These are phyloP conservation scores for Termitomyces sp. DNA, from an alignment of 768 basidiomycete species.

Conservation along the genomic window DNA sequence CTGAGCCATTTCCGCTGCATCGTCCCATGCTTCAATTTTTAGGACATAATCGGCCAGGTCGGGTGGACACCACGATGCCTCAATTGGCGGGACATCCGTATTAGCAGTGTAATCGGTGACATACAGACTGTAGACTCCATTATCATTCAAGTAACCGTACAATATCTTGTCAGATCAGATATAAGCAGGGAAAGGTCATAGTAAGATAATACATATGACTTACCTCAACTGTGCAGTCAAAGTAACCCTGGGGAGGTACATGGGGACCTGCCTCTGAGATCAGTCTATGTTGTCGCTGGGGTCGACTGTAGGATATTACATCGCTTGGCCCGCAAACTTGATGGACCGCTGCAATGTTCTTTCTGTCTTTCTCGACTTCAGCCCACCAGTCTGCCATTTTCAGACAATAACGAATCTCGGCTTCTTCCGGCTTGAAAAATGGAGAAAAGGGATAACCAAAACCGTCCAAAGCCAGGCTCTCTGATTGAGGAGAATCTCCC, in stretches of 20 bases:
- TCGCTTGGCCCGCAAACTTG: conserved; percentile 16
- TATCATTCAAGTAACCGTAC: conserved; percentile 34
- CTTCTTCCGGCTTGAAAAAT: conserved; percentile 36
- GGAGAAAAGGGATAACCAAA: conserved; percentile 39
- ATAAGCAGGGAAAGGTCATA: background rate
- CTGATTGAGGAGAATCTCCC: conserved; percentile 33
- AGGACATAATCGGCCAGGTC: conserved; percentile 42
- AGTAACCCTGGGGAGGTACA: conserved; percentile 44
- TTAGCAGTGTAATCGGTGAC: conserved; percentile 67
- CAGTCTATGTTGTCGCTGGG: conserved; percentile 37
- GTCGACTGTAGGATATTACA: conserved; percentile 6
- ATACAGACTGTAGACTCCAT: conserved; percentile 43
- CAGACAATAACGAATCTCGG: conserved; percentile 40
- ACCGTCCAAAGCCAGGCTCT: conserved; percentile 24
- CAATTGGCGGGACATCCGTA: conserved; percentile 24
- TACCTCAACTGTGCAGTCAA: conserved; percentile 65
- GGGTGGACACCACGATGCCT: conserved; percentile 44
- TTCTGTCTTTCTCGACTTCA: conserved; percentile 23
- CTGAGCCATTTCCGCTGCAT: conserved; percentile 35
- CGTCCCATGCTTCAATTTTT: conserved; percentile 60
- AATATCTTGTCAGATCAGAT: conserved; percentile 41
- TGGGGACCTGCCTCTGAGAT: conserved; percentile 48
- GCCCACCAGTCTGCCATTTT: conserved; percentile 51
- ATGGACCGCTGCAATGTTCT: conserved; percentile 7
- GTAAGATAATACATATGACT: conserved; percentile 3